phyloP scores from a whole-genome alignment of 257 asterid species.

The Parsonsia alboflavescens region DNA sequence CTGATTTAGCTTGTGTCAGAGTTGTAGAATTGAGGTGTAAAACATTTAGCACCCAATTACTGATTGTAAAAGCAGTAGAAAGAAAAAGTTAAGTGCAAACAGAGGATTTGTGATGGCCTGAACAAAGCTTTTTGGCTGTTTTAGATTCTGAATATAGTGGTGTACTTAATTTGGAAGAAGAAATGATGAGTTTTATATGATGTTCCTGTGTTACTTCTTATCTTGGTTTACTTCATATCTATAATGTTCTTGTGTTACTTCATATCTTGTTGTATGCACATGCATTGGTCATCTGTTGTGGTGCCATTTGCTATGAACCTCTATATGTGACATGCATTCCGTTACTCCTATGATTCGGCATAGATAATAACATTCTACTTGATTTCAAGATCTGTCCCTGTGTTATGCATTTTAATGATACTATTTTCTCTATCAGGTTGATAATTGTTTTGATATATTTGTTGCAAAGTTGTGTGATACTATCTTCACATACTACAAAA shows the following conservation, averaged over 20 bases:
- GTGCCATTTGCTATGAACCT: neutral
- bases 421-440: conserved; percentile 60
- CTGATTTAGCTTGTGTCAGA: neutral
- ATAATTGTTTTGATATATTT: conserved; percentile 92
- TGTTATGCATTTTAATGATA: neutral
- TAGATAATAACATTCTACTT: neutral
- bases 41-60: neutral
- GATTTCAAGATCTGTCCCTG: neutral
- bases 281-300: neutral
- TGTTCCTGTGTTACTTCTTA: neutral
- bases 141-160: neutral
- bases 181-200: neutral
- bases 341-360: neutral
- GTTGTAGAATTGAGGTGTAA: neutral
- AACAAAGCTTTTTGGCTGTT: neutral
- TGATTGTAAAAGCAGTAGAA: neutral
- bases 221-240: neutral
- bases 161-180: neutral
- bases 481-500: conserved; percentile 84
- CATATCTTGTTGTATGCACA: neutral
- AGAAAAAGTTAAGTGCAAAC: neutral
- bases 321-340: neutral
- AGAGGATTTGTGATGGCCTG: neutral
- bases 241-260: neutral
- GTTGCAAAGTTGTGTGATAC: conserved; percentile 73